These are phyloP conservation scores for Didymella exigua DNA, from an alignment of 2,329 filamentous ascomycete genomes.

Conservation along the genomic window DNA sequence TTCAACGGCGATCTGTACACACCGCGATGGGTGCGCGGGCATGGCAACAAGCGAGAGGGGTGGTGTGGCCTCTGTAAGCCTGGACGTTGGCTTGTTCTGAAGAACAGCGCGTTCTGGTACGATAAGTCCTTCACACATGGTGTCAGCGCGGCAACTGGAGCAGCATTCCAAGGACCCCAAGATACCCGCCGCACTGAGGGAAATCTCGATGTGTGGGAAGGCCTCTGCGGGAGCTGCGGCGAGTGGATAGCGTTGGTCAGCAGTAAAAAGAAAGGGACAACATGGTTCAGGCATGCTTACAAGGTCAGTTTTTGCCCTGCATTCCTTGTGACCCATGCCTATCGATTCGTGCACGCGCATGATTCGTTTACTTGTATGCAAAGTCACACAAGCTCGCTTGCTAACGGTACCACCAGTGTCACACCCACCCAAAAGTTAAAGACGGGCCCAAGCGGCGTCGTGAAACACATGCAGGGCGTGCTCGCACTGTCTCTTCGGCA, in stretches of 20 bases:
- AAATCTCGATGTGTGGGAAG: constrained; percentile 82
- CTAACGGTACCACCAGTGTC: constrained; percentile 45
- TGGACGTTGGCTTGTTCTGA: constrained; percentile 82
- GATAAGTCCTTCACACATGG: constrained; percentile 90
- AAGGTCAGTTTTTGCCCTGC: constrained; percentile 62
- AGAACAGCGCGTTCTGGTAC: constrained; percentile 93
- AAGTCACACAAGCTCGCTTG: constrained; percentile 21
- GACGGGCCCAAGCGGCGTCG: constrained; percentile 51
- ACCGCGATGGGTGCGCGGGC: constrained; percentile 80
- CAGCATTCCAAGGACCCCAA: constrained; percentile 76
- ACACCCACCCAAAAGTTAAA: constrained; percentile 52
- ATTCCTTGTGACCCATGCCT: constrained; percentile 18
- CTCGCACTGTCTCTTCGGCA: constrained; percentile 44
- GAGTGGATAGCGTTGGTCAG: constrained; percentile 83
- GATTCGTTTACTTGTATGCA: constrained; percentile 2
- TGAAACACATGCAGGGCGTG: constrained; percentile 47
- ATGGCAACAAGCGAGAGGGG: constrained; percentile 85
- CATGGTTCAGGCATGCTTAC: constrained; percentile 88
- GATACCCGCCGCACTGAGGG: constrained; percentile 77
- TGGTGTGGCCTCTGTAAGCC: constrained; percentile 91
- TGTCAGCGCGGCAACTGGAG: constrained; percentile 80
- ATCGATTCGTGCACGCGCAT: constrained; percentile 1
- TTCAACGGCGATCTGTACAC: constrained; percentile 85
- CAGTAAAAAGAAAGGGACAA: constrained; percentile 90
- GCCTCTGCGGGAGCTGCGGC: constrained; percentile 76